Conservation (phyloP, 2,329 filamentous ascomycete genomes). For the Cercospora nicotianae region DNA sequence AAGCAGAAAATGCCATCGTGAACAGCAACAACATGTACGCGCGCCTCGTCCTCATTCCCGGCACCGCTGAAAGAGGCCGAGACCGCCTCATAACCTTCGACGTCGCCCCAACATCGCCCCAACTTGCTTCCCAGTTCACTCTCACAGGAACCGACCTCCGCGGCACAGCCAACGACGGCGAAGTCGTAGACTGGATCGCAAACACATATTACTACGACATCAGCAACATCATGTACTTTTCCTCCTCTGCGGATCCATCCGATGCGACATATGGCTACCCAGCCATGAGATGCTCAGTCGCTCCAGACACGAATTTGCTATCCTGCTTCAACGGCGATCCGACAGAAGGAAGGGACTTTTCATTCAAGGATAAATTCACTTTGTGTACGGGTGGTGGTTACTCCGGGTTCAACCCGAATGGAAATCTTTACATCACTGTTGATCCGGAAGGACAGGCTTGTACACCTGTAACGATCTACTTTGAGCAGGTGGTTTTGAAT, state of each 20-base stretch:
- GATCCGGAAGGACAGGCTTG: neutral
- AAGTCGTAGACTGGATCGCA: neutral
- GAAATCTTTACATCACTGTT: neutral
- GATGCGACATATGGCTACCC: neutral
- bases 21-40: constrained; percentile 5
- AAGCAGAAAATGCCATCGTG: neutral
- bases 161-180: neutral
- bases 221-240: constrained; percentile 1
- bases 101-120: neutral
- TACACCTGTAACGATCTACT: neutral
- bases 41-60: neutral
- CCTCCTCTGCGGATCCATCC: neutral
- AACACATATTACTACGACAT: neutral
- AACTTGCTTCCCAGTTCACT: neutral
- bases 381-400: neutral
- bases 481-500: neutral
- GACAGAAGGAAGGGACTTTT: neutral
- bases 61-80: neutral
- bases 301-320: neutral
- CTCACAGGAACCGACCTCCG: neutral
- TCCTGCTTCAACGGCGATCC: neutral
- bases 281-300: neutral
- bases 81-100: neutral
- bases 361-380: neutral
- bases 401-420: neutral